Evolutionary conservation across 345 rosid genomes (phyloP).

Genomic region (Heritiera littoralis): DNA sequence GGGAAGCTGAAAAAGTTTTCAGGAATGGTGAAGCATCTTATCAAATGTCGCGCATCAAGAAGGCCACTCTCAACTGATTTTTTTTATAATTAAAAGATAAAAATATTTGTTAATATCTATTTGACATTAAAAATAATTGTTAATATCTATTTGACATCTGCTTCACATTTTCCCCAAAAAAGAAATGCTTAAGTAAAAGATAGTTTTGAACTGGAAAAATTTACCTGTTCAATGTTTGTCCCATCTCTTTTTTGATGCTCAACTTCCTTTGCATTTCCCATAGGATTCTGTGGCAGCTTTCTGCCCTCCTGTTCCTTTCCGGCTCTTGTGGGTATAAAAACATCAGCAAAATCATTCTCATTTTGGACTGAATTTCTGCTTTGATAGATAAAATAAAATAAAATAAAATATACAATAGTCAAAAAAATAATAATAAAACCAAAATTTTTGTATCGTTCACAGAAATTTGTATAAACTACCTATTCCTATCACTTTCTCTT

Average conservation of each 20-base stretch:
- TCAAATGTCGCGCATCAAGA: constrained; percentile 5
- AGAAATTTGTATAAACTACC: constrained; percentile 38
- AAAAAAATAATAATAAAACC: neutral
- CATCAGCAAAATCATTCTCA: constrained; percentile 35
- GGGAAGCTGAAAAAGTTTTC: constrained; percentile 10
- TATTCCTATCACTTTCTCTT: constrained; percentile 38
- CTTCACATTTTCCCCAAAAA: neutral
- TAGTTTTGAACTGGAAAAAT: neutral
- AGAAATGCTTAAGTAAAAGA: neutral
- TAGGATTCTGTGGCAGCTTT: constrained; percentile 22
- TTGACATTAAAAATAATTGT: neutral
- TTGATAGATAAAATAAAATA: constrained; percentile 17
- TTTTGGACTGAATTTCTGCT: constrained; percentile 38
- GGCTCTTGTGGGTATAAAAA: constrained; percentile 29
- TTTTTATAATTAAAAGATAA: neutral
- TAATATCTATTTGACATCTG: neutral
- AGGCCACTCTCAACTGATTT: constrained; percentile 5
- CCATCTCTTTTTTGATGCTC: constrained; percentile 32
- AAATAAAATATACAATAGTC: neutral
- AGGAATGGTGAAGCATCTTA: constrained; percentile 9
- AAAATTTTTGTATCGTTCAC: neutral
- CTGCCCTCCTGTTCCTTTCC: constrained; percentile 37
- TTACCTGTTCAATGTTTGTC: constrained; percentile 34
- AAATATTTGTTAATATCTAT: neutral
- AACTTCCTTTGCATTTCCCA: constrained; percentile 31